These are phyloP conservation scores for Fimicolochytrium jonesii DNA, from an alignment of 192 early-diverging fungal genomes.

Conservation along the genomic window DNA sequence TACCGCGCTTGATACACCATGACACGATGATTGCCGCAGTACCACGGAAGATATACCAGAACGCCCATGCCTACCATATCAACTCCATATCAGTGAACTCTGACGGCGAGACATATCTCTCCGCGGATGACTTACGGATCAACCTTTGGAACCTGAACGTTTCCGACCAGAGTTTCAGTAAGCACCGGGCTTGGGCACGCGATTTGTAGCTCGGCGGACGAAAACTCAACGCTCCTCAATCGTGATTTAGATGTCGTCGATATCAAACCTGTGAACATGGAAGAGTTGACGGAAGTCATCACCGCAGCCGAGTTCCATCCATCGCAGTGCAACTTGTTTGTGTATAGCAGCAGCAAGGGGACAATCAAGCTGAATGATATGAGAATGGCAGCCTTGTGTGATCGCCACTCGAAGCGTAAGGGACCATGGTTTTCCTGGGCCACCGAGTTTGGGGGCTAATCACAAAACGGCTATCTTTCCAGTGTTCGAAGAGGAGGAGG, in stretches of 20 bases:
- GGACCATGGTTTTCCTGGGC: too few relatives aligned
- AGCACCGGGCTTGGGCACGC: too few relatives aligned
- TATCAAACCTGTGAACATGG: constrained; percentile 99
- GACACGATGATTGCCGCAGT: constrained; percentile 96
- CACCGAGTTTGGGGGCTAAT: too few relatives aligned
- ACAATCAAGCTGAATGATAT: constrained; percentile 97
- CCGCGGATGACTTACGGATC: constrained; percentile 96
- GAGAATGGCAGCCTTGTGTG: constrained; percentile 91
- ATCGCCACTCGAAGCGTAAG: constrained; percentile 86
- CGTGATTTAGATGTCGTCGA: constrained; percentile 99
- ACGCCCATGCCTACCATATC: constrained; percentile 99
- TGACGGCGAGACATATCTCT: constrained; percentile 96
- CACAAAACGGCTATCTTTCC: too few relatives aligned
- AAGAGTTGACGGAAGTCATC: constrained; percentile 98
- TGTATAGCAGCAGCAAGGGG: constrained; percentile 98
- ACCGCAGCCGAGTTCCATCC: constrained; percentile 99
- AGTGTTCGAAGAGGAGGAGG: constrained; percentile 95
- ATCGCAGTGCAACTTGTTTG: constrained; percentile 90
- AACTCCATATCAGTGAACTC: constrained; percentile 99
- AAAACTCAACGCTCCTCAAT: too few relatives aligned
- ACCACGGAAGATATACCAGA: constrained; percentile 92
- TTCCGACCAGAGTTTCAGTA: constrained; percentile 96
- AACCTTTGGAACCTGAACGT: constrained; percentile 98
- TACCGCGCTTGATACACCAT: constrained; percentile 88
- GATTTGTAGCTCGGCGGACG: too few relatives aligned